Percentiles rank a stretch among this genome's conserved stretches.
Evolutionary conservation across 805 yeast genomes (phyloP).

Genomic region (Starmerella apicola): DNA sequence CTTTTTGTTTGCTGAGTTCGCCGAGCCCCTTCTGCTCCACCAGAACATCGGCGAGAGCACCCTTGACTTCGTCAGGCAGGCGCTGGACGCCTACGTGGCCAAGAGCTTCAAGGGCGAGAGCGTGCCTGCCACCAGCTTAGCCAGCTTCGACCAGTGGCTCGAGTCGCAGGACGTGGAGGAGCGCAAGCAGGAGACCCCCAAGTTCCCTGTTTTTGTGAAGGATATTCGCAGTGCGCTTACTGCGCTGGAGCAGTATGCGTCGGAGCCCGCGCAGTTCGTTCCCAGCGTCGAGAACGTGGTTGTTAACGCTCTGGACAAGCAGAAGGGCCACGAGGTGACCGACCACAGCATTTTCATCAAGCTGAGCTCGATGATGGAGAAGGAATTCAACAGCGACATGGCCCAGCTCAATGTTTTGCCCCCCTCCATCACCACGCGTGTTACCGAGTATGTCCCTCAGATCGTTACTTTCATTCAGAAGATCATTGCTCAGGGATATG

Average conservation of each 20-base stretch:
- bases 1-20: constrained; percentile 57
- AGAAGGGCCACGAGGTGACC: constrained; percentile 60
- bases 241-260: constrained; percentile 27
- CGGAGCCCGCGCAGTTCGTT: constrained; percentile 30
- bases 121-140: constrained; percentile 11
- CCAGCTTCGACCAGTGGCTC: constrained; percentile 43
- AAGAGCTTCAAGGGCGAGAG: constrained; percentile 11
- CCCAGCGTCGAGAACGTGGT: constrained; percentile 56
- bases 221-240: constrained; percentile 44
- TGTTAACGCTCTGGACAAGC: constrained; percentile 57
- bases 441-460: constrained; percentile 90
- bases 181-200: constrained; percentile 52
- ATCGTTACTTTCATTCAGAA: constrained; percentile 65
- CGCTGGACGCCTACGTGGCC: constrained; percentile 32
- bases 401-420: constrained; percentile 67
- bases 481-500: constrained; percentile 72
- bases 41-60: constrained; percentile 32
- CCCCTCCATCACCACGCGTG: constrained; percentile 80
- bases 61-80: constrained; percentile 8
- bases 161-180: constrained; percentile 37
- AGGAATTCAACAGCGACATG: constrained; percentile 78
- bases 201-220: constrained; percentile 69
- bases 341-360: constrained; percentile 76
- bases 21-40: constrained; percentile 25
- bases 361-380: constrained; percentile 84